phyloP scores from a whole-genome alignment of 2,329 filamentous ascomycete genomes.

The Trichophyton verrucosum region DNA sequence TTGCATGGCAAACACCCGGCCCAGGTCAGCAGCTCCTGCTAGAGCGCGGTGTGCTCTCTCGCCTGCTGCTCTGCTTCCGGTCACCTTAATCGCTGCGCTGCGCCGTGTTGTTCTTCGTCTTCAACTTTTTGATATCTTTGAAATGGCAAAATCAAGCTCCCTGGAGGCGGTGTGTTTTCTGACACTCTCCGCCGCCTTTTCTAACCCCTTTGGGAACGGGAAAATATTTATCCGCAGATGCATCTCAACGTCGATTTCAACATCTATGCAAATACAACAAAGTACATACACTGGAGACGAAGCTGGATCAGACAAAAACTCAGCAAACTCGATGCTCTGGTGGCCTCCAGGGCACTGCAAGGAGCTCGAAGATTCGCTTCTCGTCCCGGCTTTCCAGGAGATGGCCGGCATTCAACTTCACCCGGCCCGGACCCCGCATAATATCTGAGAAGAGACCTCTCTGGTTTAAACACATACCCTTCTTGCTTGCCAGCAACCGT shows the following conservation, averaged over 20 bases:
- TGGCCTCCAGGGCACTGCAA: conserved; percentile 75
- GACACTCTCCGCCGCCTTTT: background rate
- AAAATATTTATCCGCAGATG: background rate
- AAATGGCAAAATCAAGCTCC: conserved; percentile 2
- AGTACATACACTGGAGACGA: background rate
- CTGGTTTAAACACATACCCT: conserved; percentile 76
- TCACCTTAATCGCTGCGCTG: too few relatives aligned
- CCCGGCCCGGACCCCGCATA: conserved; percentile 44
- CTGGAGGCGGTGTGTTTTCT: conserved; percentile 2
- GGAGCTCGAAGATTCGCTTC: conserved; percentile 63
- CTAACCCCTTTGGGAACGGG: background rate
- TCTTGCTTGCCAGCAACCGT: conserved; percentile 64
- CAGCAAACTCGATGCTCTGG: conserved; percentile 65
- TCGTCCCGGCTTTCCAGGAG: conserved; percentile 65
- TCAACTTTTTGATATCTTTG: background rate
- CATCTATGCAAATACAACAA: background rate
- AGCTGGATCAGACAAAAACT: background rate
- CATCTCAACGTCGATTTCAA: background rate
- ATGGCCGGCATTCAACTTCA: conserved; percentile 53
- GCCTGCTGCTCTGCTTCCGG: background rate
- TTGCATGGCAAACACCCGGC: background rate
- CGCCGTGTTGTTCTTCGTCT: background rate
- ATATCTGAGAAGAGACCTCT: conserved; percentile 63
- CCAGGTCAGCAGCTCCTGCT: background rate
- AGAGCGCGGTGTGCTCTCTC: background rate